A percentile compares a stretch with the other conserved stretches of the same genome.
Conservation (phyloP, 2,329 filamentous ascomycete genomes). For the Emergomyces orientalis region DNA sequence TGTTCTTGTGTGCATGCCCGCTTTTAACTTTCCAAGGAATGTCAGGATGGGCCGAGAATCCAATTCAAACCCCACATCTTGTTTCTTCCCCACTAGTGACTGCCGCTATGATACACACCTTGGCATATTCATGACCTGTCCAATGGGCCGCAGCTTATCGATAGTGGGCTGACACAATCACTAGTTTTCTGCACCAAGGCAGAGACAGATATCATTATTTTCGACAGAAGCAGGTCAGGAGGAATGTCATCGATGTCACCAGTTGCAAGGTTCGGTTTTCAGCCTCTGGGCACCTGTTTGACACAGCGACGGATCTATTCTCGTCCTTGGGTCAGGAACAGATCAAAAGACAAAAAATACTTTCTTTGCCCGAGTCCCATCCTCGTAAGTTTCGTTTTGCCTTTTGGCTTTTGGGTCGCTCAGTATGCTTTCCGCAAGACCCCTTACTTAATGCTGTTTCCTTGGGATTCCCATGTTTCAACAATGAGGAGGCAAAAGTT, state of each 20-base stretch:
- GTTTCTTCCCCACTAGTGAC: not conserved
- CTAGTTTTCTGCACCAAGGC: not conserved
- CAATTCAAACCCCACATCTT: not conserved
- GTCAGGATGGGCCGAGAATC: not conserved
- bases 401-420: not conserved
- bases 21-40: not conserved
- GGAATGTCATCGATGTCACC: not conserved
- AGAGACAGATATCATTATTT: not conserved
- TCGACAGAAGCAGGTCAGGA: not conserved
- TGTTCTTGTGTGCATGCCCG: not conserved
- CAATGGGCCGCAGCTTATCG: slow-evolving; percentile 1
- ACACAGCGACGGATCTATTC: not conserved
- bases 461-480: slow-evolving; percentile 1
- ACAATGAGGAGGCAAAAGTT: not conserved
- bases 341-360: not conserved
- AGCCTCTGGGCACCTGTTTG: not conserved
- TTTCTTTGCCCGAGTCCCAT: not conserved
- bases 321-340: slow-evolving; percentile 2
- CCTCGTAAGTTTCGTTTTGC: not conserved
- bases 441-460: not conserved
- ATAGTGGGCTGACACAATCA: not conserved
- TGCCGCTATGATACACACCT: not conserved
- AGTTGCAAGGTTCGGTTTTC: not conserved
- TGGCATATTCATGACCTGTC: not conserved
- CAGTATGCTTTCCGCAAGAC: not conserved